A percentile compares a stretch with the other conserved stretches of the same genome.
Evolutionary conservation across 257 asterid species (phyloP).

Genomic region (Ilex asprella): DNA sequence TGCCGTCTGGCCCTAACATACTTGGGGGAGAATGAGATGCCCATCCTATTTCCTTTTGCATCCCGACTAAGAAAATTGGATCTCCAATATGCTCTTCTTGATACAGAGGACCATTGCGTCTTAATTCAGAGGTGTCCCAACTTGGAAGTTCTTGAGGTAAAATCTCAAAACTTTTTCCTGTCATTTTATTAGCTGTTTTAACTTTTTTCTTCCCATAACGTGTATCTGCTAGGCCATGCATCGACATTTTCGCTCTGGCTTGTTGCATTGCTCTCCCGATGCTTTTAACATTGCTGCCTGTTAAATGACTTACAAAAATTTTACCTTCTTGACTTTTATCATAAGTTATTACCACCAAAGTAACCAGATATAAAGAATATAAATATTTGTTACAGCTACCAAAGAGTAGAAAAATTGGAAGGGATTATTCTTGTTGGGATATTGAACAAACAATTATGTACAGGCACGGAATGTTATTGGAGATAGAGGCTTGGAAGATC

Average conservation of each 20-base stretch:
- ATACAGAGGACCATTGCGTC: constrained; percentile 75
- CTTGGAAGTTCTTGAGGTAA: constrained; percentile 79
- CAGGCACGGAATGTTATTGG: constrained; percentile 82
- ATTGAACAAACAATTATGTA: constrained; percentile 2
- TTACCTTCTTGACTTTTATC: too few relatives aligned
- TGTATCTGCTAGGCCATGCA: too few relatives aligned
- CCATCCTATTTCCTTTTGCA: constrained; percentile 57
- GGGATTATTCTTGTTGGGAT: too few relatives aligned
- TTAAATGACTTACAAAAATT: too few relatives aligned
- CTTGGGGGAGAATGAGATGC: constrained; percentile 57
- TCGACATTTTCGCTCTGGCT: neutral
- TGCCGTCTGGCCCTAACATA: constrained; percentile 57
- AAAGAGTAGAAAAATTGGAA: too few relatives aligned
- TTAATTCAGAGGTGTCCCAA: constrained; percentile 62
- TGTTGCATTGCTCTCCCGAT: neutral
- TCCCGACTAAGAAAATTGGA: constrained; percentile 63
- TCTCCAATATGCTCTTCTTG: constrained; percentile 76
- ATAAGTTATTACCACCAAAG: too few relatives aligned
- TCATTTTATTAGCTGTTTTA: neutral
- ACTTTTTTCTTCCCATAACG: neutral
- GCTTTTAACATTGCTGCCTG: too few relatives aligned
- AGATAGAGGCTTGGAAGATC: constrained; percentile 75
- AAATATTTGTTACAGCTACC: too few relatives aligned
- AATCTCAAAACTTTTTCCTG: neutral
- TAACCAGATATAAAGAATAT: too few relatives aligned